A percentile compares a stretch with the other conserved stretches of the same genome.
Evolutionary conservation across 2,329 filamentous ascomycete genomes (phyloP).

Genomic region (Colletotrichum horii): DNA sequence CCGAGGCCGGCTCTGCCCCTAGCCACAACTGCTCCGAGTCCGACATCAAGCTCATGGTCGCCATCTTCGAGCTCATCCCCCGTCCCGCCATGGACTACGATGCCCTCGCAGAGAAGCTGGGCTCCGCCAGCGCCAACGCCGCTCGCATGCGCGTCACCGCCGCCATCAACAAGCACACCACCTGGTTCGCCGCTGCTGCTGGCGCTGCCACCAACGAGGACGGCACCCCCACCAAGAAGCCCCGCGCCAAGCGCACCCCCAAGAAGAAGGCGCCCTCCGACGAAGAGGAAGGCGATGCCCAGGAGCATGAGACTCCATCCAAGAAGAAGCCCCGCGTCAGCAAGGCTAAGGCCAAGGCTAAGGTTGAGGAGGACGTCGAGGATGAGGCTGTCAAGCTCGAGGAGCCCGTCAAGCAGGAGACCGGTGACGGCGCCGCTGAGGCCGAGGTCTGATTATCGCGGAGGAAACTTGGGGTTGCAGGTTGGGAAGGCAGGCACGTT

Average conservation of each 20-base stretch:
- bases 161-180: neutral
- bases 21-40: neutral
- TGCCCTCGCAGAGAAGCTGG: neutral
- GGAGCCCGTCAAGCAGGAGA: neutral
- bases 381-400: neutral
- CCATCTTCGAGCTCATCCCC: neutral
- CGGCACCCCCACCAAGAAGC: neutral
- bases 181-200: neutral
- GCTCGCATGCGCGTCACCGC: neutral
- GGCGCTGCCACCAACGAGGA: neutral
- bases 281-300: neutral
- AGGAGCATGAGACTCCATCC: neutral
- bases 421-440: neutral
- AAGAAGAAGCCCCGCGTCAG: constrained; percentile 8
- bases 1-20: neutral
- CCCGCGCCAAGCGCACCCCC: neutral
- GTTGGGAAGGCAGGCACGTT: neutral
- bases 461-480: rapidly evolving
- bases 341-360: neutral
- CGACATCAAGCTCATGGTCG: constrained; percentile 1
- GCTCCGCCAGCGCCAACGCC: neutral
- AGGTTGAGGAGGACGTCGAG: neutral
- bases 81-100: neutral
- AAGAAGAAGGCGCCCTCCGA: constrained; percentile 8
- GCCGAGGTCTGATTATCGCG: neutral